These are phyloP conservation scores for Globisporangium camurandrum DNA, from an alignment of 352 stramenopile species.

Conservation along the genomic window DNA sequence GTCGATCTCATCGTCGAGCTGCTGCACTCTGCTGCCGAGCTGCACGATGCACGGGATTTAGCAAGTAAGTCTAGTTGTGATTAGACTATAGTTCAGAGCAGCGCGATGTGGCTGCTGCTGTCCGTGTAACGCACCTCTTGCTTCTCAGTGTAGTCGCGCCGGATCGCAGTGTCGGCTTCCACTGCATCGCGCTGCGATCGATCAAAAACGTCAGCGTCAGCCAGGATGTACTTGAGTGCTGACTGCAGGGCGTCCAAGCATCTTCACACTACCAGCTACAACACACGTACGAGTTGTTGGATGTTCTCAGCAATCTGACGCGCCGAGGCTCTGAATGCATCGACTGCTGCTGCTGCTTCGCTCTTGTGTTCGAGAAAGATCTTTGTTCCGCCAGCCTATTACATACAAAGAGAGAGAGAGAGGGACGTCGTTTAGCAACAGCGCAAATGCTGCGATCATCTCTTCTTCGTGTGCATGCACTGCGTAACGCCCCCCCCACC, in stretches of 20 bases:
- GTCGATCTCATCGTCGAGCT: not conserved
- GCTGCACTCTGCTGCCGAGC: not conserved
- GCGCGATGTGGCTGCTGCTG: no score
- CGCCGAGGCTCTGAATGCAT: slow-evolving; percentile 2
- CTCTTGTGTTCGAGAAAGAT: slow-evolving; percentile 29
- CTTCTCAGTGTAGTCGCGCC: not conserved
- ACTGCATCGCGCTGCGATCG: not conserved
- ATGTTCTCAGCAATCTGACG: slow-evolving; percentile 10
- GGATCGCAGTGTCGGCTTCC: not conserved
- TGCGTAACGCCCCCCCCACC: slow-evolving; percentile 7
- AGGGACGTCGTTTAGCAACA: not conserved
- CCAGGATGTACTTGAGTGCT: no score
- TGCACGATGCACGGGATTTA: not conserved
- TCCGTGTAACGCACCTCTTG: not conserved
- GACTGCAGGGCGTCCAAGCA: no score
- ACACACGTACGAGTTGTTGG: slow-evolving; percentile 4
- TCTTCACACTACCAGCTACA: no score
- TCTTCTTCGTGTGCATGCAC: not conserved
- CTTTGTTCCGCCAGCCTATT: slow-evolving; percentile 26
- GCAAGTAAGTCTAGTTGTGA: no score
- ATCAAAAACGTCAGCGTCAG: not conserved
- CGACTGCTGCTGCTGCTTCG: slow-evolving; percentile 18
- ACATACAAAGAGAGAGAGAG: no score
- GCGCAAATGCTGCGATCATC: not conserved
- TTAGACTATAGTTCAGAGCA: no score